phyloP scores from a whole-genome alignment of 2,329 filamentous ascomycete genomes.

The Fusarium musae region DNA sequence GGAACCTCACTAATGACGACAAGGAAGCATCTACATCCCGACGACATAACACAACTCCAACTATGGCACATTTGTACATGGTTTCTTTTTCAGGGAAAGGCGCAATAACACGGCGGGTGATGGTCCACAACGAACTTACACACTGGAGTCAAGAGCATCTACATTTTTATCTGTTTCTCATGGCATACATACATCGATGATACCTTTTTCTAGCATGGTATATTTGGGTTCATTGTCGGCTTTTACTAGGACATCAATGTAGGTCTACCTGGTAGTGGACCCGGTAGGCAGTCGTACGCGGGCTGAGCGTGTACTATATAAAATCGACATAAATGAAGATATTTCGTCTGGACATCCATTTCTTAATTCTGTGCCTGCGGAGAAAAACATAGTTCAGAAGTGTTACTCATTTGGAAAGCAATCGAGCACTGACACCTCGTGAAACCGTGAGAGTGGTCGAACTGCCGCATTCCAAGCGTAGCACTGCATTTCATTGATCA shows the following conservation, averaged over 20 bases:
- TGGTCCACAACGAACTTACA: constrained; percentile 33
- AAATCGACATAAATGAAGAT: constrained; percentile 22
- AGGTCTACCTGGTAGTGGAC: constrained; percentile 5
- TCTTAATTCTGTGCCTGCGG: neutral
- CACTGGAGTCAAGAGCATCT: constrained; percentile 41
- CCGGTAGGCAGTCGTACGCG: constrained; percentile 1
- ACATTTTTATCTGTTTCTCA: constrained; percentile 25
- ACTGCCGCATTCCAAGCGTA: neutral
- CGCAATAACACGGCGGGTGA: constrained; percentile 40
- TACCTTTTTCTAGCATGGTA: constrained; percentile 38
- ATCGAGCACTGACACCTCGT: neutral
- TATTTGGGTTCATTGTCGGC: constrained; percentile 25
- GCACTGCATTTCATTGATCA: constrained; percentile 3
- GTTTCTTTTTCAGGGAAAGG: constrained; percentile 28
- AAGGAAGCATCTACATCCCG: constrained; percentile 29
- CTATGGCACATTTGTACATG: constrained; percentile 28
- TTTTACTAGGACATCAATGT: constrained; percentile 6
- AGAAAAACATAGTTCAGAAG: neutral
- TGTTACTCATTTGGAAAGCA: neutral
- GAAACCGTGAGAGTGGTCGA: neutral
- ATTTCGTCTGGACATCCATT: constrained; percentile 2
- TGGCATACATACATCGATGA: constrained; percentile 40
- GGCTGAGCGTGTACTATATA: constrained; percentile 18
- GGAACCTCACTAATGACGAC: constrained; percentile 40
- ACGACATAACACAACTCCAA: constrained; percentile 29